Percentiles rank a stretch among this genome's conserved stretches.
phyloP scores from a whole-genome alignment of 768 basidiomycete genomes.

The Kwoniella botswanensis region DNA sequence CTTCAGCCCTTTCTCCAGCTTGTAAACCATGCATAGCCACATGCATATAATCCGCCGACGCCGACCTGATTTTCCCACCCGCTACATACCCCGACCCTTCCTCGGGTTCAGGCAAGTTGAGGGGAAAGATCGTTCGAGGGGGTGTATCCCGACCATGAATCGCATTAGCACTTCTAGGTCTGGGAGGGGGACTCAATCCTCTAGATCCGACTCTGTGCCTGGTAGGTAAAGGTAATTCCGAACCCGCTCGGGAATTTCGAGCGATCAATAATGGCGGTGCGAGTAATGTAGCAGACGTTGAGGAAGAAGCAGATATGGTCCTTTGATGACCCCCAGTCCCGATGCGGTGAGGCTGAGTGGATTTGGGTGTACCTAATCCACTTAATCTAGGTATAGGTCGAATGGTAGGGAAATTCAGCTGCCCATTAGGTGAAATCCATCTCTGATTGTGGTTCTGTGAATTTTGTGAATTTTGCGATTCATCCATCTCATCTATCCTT shows the following conservation, averaged over 20 bases:
- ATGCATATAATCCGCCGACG: slow-evolving; percentile 41
- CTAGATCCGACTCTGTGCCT: background rate
- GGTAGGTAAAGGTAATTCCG: slow-evolving; percentile 14
- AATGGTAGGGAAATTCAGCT: slow-evolving; percentile 14
- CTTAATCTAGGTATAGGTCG: slow-evolving; percentile 14
- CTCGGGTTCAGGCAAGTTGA: slow-evolving; percentile 14
- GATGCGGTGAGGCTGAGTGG: background rate
- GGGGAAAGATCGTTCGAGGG: slow-evolving; percentile 14
- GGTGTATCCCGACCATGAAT: slow-evolving; percentile 18
- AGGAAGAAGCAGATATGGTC: background rate
- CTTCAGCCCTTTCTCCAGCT: background rate
- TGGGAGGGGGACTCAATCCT: slow-evolving; percentile 18
- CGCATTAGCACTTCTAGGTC: slow-evolving; percentile 19
- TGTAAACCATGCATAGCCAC: slow-evolving; percentile 38
- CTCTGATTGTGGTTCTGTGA: background rate
- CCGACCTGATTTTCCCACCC: slow-evolving; percentile 6
- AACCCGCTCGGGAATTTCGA: slow-evolving; percentile 17
- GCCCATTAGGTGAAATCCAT: slow-evolving; percentile 7
- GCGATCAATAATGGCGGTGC: slow-evolving; percentile 22
- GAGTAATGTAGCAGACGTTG: background rate
- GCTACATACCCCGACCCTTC: background rate
- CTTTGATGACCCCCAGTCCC: slow-evolving; percentile 6
- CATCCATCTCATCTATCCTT: slow-evolving; percentile 23
- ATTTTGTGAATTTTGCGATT: background rate
- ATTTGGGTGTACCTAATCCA: slow-evolving; percentile 10